These are phyloP conservation scores for Mollisiaceae sp. DNA, from an alignment of 2,329 filamentous ascomycete species.

Conservation along the genomic window DNA sequence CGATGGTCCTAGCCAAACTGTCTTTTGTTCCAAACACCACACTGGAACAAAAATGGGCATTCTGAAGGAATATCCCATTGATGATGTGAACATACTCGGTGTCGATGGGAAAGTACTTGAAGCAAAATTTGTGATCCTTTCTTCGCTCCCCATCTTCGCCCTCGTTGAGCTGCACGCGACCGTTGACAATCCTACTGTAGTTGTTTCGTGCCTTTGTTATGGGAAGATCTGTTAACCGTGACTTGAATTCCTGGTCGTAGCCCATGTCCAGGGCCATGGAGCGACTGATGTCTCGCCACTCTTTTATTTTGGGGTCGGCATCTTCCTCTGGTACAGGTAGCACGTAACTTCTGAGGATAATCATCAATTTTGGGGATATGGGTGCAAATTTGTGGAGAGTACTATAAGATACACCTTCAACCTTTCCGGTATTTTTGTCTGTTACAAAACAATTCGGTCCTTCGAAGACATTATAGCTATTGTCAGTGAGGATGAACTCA, in stretches of 20 bases:
- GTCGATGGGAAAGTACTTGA: conserved; percentile 19
- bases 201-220: conserved; percentile 27
- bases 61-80: conserved; percentile 18
- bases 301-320: not conserved
- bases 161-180: conserved; percentile 17
- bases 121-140: conserved; percentile 23
- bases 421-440: conserved; percentile 19
- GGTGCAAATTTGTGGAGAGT: conserved; percentile 23
- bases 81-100: conserved; percentile 18
- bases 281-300: not conserved
- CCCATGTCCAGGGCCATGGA: not conserved
- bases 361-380: conserved; percentile 35
- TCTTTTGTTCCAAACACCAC: conserved; percentile 11
- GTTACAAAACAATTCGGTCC: conserved; percentile 26
- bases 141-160: conserved; percentile 2
- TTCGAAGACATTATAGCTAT: conserved; percentile 43
- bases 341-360: conserved; percentile 34
- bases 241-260: not conserved
- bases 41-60: not conserved
- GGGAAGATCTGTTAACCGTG: conserved; percentile 27
- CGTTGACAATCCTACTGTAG: conserved; percentile 25
- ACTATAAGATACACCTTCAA: conserved; percentile 13
- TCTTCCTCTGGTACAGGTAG: conserved; percentile 35
- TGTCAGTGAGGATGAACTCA: conserved; percentile 45
- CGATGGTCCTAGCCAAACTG: not conserved